Conservation (phyloP, 768 basidiomycete genomes). For the Russula ochroleuca region DNA sequence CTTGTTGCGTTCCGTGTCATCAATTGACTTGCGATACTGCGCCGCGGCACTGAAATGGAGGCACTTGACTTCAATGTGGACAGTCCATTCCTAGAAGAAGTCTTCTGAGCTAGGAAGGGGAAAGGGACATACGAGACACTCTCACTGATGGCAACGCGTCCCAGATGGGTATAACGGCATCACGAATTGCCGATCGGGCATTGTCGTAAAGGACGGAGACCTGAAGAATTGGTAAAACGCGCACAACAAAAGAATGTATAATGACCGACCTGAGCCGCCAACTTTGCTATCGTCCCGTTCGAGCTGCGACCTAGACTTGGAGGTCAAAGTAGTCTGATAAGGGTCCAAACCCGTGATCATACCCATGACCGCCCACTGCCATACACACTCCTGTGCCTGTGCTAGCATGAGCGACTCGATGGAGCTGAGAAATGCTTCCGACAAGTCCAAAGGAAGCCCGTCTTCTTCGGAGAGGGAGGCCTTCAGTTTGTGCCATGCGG, state of each 20-base stretch:
- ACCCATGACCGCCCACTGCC: slow-evolving; percentile 90
- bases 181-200: slow-evolving; percentile 23
- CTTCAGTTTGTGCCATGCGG: slow-evolving; percentile 50
- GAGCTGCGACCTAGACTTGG: slow-evolving; percentile 18
- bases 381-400: slow-evolving; percentile 95
- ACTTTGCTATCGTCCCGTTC: slow-evolving; percentile 26
- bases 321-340: slow-evolving; percentile 1
- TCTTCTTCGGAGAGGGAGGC: slow-evolving; percentile 46
- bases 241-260: not conserved
- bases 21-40: slow-evolving; percentile 82
- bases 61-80: slow-evolving; percentile 77
- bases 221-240: slow-evolving; percentile 15
- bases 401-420: slow-evolving; percentile 80
- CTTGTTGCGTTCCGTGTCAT: slow-evolving; percentile 78
- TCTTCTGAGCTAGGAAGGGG: not conserved
- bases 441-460: slow-evolving; percentile 62
- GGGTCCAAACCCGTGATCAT: slow-evolving; percentile 16
- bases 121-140: slow-evolving; percentile 2
- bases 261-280: slow-evolving; percentile 22
- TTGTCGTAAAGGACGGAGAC: slow-evolving; percentile 26
- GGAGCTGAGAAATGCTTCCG: slow-evolving; percentile 52
- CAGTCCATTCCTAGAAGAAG: slow-evolving; percentile 61
- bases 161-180: slow-evolving; percentile 24
- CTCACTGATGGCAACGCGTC: slow-evolving; percentile 54
- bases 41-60: slow-evolving; percentile 87